A percentile compares a stretch with the other conserved stretches of the same genome.
These are phyloP conservation scores for Penicillium sp. DNA, from an alignment of 2,329 filamentous ascomycete species.

Conservation along the genomic window DNA sequence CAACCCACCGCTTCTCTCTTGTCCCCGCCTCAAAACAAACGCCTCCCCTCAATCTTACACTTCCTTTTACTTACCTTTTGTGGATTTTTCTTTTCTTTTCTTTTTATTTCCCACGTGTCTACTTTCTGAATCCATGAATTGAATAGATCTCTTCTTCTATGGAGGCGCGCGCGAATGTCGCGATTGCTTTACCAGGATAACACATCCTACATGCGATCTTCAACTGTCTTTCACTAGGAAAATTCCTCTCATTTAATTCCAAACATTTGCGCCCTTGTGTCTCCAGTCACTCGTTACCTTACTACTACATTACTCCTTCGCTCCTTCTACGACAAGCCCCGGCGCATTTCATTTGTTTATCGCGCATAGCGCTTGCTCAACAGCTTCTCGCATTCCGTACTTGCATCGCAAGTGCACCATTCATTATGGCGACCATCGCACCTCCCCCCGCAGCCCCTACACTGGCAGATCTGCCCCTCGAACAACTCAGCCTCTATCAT, in stretches of 20 bases:
- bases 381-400: constrained; percentile 5
- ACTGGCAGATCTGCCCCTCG: constrained; percentile 71
- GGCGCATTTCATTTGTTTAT: constrained; percentile 6
- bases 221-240: constrained; percentile 3
- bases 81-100: constrained; percentile 6
- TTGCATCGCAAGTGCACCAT: constrained; percentile 9
- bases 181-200: constrained; percentile 14
- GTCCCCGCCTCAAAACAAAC: constrained; percentile 27
- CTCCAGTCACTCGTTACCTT: constrained; percentile 3
- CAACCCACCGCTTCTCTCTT: constrained; percentile 12
- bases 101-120: constrained; percentile 4
- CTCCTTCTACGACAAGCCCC: constrained; percentile 9
- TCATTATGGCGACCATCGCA: constrained; percentile 67
- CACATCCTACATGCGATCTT: constrained; percentile 12
- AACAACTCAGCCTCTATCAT: constrained; percentile 84
- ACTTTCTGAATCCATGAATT: constrained; percentile 5
- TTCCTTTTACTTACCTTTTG: constrained; percentile 3
- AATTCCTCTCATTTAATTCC: constrained; percentile 5
- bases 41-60: constrained; percentile 7
- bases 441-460: constrained; percentile 62
- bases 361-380: constrained; percentile 16
- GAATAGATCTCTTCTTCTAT: constrained; percentile 11
- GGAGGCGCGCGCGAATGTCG: constrained; percentile 20
- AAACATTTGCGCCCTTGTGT: constrained; percentile 3
- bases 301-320: constrained; percentile 8